Conservation (phyloP, 2,329 filamentous ascomycete species). For the Calonectria pteridis region DNA sequence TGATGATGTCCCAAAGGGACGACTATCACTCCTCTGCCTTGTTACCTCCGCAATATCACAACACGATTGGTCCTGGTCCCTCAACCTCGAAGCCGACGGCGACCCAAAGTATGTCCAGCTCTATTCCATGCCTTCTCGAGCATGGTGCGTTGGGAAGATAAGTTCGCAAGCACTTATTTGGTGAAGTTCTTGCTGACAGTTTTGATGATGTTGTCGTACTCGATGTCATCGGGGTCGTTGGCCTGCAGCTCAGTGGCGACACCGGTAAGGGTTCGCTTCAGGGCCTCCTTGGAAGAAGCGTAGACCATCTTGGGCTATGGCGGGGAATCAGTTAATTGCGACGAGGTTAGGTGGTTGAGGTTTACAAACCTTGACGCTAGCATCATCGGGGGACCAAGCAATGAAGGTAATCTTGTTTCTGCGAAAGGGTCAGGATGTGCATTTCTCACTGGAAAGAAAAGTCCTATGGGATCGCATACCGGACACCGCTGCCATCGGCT, state of each 20-base stretch:
- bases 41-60: constrained; percentile 41
- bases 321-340: constrained; percentile 25
- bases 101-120: constrained; percentile 45
- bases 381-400: constrained; percentile 85
- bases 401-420: constrained; percentile 86
- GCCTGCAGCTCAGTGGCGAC: constrained; percentile 84
- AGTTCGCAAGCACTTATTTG: constrained; percentile 51
- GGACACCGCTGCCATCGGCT: constrained; percentile 77
- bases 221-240: constrained; percentile 86
- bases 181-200: constrained; percentile 73
- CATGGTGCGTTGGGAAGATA: constrained; percentile 32
- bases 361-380: constrained; percentile 76
- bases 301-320: constrained; percentile 88
- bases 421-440: constrained; percentile 33
- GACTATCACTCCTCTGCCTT: constrained; percentile 30
- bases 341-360: constrained; percentile 72
- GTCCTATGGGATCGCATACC: constrained; percentile 58
- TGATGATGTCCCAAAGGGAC: constrained; percentile 34
- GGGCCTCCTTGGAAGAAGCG: constrained; percentile 87
- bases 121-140: constrained; percentile 38
- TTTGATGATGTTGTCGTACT: constrained; percentile 78
- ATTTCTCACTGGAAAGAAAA: background rate
- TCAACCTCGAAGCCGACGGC: constrained; percentile 40
- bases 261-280: constrained; percentile 83
- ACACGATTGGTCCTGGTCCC: constrained; percentile 43